These are phyloP conservation scores for Monilinia aucupariae DNA, from an alignment of 2,329 filamentous ascomycete genomes.

Conservation along the genomic window DNA sequence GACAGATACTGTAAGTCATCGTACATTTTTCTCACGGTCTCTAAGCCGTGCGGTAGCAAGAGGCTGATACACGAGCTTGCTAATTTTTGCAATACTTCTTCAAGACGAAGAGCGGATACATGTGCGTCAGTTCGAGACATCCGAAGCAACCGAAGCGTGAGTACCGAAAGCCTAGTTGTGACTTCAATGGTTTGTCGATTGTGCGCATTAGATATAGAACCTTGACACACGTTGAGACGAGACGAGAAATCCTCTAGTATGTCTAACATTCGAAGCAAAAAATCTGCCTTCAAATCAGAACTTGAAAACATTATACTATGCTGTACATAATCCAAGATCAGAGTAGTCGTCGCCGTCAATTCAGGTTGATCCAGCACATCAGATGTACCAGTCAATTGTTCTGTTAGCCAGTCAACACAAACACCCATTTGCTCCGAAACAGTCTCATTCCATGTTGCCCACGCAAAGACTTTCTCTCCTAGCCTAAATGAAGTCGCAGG, in stretches of 20 bases:
- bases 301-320: conserved; percentile 24
- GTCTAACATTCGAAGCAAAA: conserved; percentile 31
- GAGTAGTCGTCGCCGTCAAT: conserved; percentile 19
- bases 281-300: conserved; percentile 20
- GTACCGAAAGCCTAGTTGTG: conserved; percentile 32
- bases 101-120: conserved; percentile 38
- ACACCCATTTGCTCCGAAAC: conserved; percentile 58
- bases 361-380: conserved; percentile 14
- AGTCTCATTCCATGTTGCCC: conserved; percentile 52
- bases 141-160: conserved; percentile 39
- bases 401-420: conserved; percentile 53
- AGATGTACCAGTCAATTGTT: conserved; percentile 36
- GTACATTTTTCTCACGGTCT: conserved; percentile 44
- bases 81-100: conserved; percentile 44
- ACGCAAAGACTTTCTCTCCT: conserved; percentile 46
- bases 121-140: conserved; percentile 37
- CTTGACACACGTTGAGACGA: conserved; percentile 18
- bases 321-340: conserved; percentile 33
- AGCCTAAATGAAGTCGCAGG: conserved; percentile 41
- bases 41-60: conserved; percentile 42
- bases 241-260: conserved; percentile 28
- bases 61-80: conserved; percentile 38
- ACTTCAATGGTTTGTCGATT: conserved; percentile 21
- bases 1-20: conserved; percentile 42
- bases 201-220: neutral